These are phyloP conservation scores for Ailanthus altissimus DNA, from an alignment of 345 rosid species.

Conservation along the genomic window DNA sequence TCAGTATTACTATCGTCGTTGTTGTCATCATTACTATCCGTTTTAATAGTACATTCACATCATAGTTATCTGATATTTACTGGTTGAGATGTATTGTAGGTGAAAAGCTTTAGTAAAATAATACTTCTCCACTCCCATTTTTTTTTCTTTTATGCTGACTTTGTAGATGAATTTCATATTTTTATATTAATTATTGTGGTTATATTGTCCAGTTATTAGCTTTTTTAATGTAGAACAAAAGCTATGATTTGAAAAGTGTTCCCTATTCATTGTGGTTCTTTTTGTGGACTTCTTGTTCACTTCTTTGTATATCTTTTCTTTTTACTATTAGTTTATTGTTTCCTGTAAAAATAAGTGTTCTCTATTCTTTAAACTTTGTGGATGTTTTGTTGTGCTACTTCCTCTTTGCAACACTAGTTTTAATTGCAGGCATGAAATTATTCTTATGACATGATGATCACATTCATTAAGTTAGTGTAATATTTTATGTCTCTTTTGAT, in stretches of 20 bases:
- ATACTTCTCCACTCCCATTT: not conserved
- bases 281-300: too few species aligned
- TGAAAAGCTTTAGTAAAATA: not conserved
- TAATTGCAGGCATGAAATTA: not conserved
- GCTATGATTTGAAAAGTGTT: slow-evolving; percentile 3
- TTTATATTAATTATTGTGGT: not conserved
- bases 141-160: not conserved
- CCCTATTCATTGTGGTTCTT: too few species aligned
- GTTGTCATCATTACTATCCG: not conserved
- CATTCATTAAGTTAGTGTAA: not conserved
- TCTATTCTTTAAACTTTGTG: not conserved
- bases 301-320: too few species aligned
- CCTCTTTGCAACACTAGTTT: not conserved
- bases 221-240: not conserved
- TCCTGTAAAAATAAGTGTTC: too few species aligned
- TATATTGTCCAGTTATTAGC: not conserved
- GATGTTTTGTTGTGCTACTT: not conserved
- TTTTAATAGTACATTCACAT: not conserved
- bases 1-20: not conserved
- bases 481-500: slow-evolving; percentile 1
- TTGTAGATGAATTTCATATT: not conserved
- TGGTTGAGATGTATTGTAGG: not conserved
- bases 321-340: too few species aligned
- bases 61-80: not conserved
- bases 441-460: not conserved